Evolutionary conservation across 2,329 filamentous ascomycete genomes (phyloP).

Genomic region (Microdochium paspali): DNA sequence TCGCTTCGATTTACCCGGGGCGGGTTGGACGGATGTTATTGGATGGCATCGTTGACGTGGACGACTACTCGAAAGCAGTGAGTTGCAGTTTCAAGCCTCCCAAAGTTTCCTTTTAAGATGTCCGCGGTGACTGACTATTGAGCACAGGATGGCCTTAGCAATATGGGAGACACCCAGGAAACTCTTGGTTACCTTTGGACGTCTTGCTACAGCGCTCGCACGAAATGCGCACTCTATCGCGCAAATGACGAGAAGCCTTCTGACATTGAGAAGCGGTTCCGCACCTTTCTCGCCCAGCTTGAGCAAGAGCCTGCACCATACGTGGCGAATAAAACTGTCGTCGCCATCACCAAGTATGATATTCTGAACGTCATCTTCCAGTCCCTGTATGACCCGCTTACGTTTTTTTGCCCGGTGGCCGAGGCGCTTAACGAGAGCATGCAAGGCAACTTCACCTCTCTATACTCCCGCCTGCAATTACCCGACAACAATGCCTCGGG

Average conservation of each 20-base stretch:
- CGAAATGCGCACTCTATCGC: slow-evolving; percentile 18
- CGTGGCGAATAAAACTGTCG: slow-evolving; percentile 10
- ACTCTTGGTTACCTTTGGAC: slow-evolving; percentile 22
- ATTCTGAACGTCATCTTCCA: slow-evolving; percentile 14
- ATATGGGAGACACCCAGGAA: slow-evolving; percentile 26
- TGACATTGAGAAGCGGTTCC: slow-evolving; percentile 22
- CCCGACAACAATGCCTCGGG: slow-evolving; percentile 1
- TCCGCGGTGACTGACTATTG: not conserved
- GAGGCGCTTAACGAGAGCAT: slow-evolving; percentile 12
- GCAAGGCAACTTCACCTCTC: slow-evolving; percentile 16
- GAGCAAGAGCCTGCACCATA: slow-evolving; percentile 15
- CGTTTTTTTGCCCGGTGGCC: slow-evolving; percentile 7
- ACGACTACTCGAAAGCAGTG: slow-evolving; percentile 24
- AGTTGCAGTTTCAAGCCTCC: slow-evolving; percentile 8
- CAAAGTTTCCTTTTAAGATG: too few species aligned
- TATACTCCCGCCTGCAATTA: slow-evolving; percentile 1
- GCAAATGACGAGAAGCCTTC: slow-evolving; percentile 12
- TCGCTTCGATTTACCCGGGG: slow-evolving; percentile 31
- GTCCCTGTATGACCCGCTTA: slow-evolving; percentile 20
- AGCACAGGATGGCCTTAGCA: slow-evolving; percentile 21
- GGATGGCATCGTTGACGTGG: slow-evolving; percentile 25
- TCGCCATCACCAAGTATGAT: slow-evolving; percentile 21
- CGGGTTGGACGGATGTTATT: slow-evolving; percentile 30
- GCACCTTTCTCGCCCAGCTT: slow-evolving; percentile 17
- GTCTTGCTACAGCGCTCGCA: slow-evolving; percentile 22